These are phyloP conservation scores for Vitis amurensis DNA, from an alignment of 164 flowering plant species.

Conservation along the genomic window DNA sequence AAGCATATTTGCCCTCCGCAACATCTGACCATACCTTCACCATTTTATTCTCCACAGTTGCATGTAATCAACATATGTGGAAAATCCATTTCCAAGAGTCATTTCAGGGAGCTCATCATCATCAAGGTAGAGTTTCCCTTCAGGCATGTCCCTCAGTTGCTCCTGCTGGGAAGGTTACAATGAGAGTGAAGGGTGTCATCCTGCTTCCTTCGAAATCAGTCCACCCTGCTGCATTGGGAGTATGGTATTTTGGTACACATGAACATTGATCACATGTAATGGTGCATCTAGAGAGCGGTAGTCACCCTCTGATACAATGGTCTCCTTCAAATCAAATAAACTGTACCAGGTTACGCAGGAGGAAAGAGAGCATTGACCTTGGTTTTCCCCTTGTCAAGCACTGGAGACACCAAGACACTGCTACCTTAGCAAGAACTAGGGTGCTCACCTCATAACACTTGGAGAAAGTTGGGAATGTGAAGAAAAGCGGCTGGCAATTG, in stretches of 20 bases:
- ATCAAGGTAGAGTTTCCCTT: constrained; percentile 58
- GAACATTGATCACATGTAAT: constrained; percentile 69
- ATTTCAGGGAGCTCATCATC: constrained; percentile 71
- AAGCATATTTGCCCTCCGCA: constrained; percentile 56
- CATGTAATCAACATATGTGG: constrained; percentile 55
- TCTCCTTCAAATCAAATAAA: constrained; percentile 62
- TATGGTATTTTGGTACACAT: constrained; percentile 68
- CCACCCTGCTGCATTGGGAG: constrained; percentile 86
- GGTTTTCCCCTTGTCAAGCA: constrained; percentile 41
- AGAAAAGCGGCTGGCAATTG: constrained; percentile 85
- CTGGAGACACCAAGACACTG: constrained; percentile 78
- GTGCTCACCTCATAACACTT: constrained; percentile 59
- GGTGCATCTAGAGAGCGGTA: constrained; percentile 71
- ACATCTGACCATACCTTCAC: constrained; percentile 73
- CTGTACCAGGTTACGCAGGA: constrained; percentile 80
- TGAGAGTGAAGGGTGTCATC: constrained; percentile 58
- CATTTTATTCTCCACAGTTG: constrained; percentile 28
- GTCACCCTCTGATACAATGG: constrained; percentile 37
- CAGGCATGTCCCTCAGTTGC: constrained; percentile 43
- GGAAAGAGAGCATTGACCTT: constrained; percentile 64
- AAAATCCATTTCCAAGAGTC: constrained; percentile 55
- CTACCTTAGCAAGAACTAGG: constrained; percentile 79
- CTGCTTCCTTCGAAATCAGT: constrained; percentile 66
- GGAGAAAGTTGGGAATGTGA: constrained; percentile 58
- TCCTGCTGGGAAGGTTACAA: constrained; percentile 65